These are phyloP conservation scores for Phytophthora cryptogea DNA, from an alignment of 352 stramenopile species.

Conservation along the genomic window DNA sequence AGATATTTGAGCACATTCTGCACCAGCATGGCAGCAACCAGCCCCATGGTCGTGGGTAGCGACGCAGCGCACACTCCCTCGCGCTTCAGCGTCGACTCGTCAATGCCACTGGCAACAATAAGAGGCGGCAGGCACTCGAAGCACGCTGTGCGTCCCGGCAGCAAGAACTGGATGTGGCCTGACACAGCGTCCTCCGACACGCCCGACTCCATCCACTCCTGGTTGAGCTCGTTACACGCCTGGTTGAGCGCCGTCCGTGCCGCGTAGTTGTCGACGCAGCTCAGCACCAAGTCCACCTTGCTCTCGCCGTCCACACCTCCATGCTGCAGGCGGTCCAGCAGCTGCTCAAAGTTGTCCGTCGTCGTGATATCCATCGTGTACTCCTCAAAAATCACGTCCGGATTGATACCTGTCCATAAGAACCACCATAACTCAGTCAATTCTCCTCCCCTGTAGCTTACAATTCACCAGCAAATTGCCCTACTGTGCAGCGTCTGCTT, in stretches of 20 bases:
- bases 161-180: constrained; percentile 88
- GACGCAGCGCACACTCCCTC: constrained; percentile 90
- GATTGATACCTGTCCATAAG: constrained; percentile 73
- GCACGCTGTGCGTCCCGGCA: constrained; percentile 86
- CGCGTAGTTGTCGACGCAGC: constrained; percentile 92
- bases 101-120: constrained; percentile 84
- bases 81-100: constrained; percentile 87
- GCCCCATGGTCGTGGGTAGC: constrained; percentile 89
- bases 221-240: constrained; percentile 86
- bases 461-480: neutral
- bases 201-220: constrained; percentile 90
- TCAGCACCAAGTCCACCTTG: constrained; percentile 84
- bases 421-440: neutral
- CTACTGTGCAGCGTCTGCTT: constrained; percentile 87
- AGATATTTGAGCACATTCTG: constrained; percentile 91
- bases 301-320: constrained; percentile 60
- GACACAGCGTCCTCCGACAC: constrained; percentile 91
- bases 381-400: constrained; percentile 87
- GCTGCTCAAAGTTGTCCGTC: constrained; percentile 83
- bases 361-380: constrained; percentile 90
- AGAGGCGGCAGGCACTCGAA: constrained; percentile 90
- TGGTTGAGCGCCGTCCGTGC: constrained; percentile 88
- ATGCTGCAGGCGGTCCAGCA: constrained; percentile 76
- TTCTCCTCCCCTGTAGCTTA: neutral
- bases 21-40: constrained; percentile 85